Base-by-base conservation (phyloP, 768 basidiomycete genomes). In the Kwoniella botswanensis region DNA sequence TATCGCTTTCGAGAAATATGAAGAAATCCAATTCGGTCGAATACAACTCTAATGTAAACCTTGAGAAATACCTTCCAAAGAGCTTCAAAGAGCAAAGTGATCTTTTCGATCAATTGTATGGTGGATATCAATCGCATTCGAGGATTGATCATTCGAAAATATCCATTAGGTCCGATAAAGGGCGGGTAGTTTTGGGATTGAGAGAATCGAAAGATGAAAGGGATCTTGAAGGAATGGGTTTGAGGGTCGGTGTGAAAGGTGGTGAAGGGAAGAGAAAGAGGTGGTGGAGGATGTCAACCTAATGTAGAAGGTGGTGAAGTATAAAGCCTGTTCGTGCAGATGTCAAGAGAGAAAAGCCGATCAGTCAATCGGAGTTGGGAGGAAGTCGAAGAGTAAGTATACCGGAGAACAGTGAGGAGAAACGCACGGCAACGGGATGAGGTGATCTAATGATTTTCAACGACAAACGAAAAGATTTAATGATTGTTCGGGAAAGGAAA, bases 121-220 rank as follows among this genome's bases (percentile, higher is more conserved):
- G 71, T 0, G 77, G 77, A 15, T 79, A 58, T 58, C 50, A 64
- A 3, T 56, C 41, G 46, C 75, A 71, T 56, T 70, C 60, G 2
- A 67, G 71, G 35, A 77, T 67, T 10, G 75, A 78, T 55, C 72
- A 75, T 50, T 71, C 72, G 26, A 80, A 80, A 43, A 52, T 80
- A 18, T 67, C 44, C 17, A 70, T 80, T 17, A 57, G 62, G 43
- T 73, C 69, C 42, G 60, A 63, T 11, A 78, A 76, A 35, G 72
- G 75, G 10, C 53, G 69, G 55, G 77, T 80, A 7, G 74, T 76
- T 0, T n/a, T 80, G 15, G 79, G 74, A 35, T 78, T 76, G 66
- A 71, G 77, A 50, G 74, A 77, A 12, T 71, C 67, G 18, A 68
- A 54, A 53, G 79, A 80, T 65, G 77, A 80, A 72, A 50, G 67